A percentile compares a stretch with the other conserved stretches of the same genome.
Evolutionary conservation across 257 asterid species (phyloP).

Genomic region (Primulina tabacum): DNA sequence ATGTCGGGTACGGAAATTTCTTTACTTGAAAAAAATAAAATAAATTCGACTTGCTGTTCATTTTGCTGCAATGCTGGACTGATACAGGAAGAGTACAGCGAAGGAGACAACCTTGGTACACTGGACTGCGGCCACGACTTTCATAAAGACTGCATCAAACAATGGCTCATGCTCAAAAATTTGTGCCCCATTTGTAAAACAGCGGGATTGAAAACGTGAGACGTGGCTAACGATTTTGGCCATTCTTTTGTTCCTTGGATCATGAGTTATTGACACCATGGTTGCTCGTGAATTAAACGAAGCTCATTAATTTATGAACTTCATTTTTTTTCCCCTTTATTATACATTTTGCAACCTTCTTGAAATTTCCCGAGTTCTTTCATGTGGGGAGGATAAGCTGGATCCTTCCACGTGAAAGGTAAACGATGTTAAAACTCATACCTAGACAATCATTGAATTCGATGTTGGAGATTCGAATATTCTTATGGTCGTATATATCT

Average conservation of each 20-base stretch:
- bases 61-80: neutral
- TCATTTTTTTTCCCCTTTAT: neutral
- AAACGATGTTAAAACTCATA: conserved; percentile 20
- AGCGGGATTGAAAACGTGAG: conserved; percentile 42
- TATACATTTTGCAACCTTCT: neutral
- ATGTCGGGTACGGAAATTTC: conserved; percentile 46
- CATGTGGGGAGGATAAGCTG: conserved; percentile 2
- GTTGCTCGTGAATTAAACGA: conserved; percentile 2
- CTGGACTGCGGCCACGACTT: conserved; percentile 60
- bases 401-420: conserved; percentile 29
- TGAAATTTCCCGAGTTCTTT: conserved; percentile 20
- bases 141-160: conserved; percentile 51
- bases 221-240: neutral
- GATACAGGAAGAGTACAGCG: conserved; percentile 52
- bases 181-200: conserved; percentile 63
- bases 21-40: neutral
- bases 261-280: conserved; percentile 10
- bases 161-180: conserved; percentile 62
- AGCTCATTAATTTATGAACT: neutral
- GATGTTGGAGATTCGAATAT: conserved; percentile 27
- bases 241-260: neutral
- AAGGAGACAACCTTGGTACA: conserved; percentile 47
- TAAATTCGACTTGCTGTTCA: neutral
- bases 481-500: neutral
- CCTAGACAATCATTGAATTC: conserved; percentile 26